phyloP scores from a whole-genome alignment of 1,139 yeast species.

The Sugiyamaella neomexicana region DNA sequence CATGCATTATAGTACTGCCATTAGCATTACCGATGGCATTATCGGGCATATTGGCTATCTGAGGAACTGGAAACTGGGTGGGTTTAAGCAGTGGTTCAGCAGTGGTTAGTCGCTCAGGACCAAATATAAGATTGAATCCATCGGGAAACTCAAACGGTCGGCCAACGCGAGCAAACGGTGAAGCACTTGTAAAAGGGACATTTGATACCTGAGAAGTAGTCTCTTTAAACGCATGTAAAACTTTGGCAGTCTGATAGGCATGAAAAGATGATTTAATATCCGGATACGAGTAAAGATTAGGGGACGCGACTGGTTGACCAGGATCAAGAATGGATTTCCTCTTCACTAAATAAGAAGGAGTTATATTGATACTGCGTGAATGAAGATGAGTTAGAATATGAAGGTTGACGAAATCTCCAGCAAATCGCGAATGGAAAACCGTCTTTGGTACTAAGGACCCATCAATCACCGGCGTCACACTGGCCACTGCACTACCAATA shows the following conservation, averaged over 20 bases:
- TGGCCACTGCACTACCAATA: constrained; percentile 44
- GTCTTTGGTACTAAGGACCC: constrained; percentile 50
- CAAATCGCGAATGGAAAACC: constrained; percentile 41
- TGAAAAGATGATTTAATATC: constrained; percentile 39
- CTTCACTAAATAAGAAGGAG: constrained; percentile 40
- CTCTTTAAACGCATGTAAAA: constrained; percentile 65
- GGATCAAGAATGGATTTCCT: constrained; percentile 37
- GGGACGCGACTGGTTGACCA: constrained; percentile 42
- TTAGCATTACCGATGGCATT: constrained; percentile 20
- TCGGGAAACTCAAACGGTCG: constrained; percentile 85
- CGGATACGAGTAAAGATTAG: constrained; percentile 38
- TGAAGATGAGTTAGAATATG: constrained; percentile 40
- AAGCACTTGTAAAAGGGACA: constrained; percentile 44
- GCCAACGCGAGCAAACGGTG: constrained; percentile 30
- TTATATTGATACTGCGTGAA: constrained; percentile 33
- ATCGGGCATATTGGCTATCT: constrained; percentile 32
- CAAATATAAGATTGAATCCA: constrained; percentile 57
- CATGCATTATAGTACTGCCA: constrained; percentile 41
- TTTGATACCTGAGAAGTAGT: constrained; percentile 52
- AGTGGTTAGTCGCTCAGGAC: constrained; percentile 65
- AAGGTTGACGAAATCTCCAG: constrained; percentile 46
- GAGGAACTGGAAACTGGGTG: constrained; percentile 33
- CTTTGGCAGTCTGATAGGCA: constrained; percentile 41
- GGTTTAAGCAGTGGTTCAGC: constrained; percentile 77
- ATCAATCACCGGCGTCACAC: constrained; percentile 92